Conservation (phyloP, 139 green algal species). For the Ulvella scutata region DNA sequence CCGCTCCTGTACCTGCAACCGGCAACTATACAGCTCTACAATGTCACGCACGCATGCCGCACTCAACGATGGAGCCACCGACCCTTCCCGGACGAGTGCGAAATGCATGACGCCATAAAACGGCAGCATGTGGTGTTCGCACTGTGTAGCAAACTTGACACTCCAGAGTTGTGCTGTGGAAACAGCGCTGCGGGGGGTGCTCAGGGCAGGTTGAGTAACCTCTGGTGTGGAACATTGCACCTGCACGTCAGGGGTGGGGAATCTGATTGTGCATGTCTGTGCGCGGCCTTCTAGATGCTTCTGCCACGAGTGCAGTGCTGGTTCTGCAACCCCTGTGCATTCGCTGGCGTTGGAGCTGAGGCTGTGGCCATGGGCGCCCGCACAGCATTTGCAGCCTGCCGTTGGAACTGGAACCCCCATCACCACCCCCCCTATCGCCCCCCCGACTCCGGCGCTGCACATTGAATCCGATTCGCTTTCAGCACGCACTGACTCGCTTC, state of each 20-base stretch:
- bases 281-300: too few relatives aligned
- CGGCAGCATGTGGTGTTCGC: constrained; percentile 95
- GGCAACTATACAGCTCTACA: constrained; percentile 34
- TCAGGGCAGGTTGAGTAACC: constrained; percentile 10
- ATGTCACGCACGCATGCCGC: constrained; percentile 13
- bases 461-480: too few relatives aligned
- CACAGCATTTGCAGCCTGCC: not conserved
- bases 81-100: not conserved
- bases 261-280: too few relatives aligned
- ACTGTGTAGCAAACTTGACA: constrained; percentile 33
- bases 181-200: not conserved
- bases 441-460: too few relatives aligned
- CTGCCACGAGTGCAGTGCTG: too few relatives aligned
- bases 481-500: too few relatives aligned
- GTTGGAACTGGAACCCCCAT: too few relatives aligned
- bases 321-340: too few relatives aligned
- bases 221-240: too few relatives aligned
- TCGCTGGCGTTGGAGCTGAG: too few relatives aligned
- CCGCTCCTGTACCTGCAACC: constrained; percentile 82
- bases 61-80: not conserved
- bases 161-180: not conserved
- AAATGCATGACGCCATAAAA: constrained; percentile 71
- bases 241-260: too few relatives aligned
- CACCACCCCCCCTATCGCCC: too few relatives aligned
- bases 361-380: constrained; percentile 2